Base-by-base conservation (phyloP, 768 basidiomycete species). In the Tricholoma terreum region DNA sequence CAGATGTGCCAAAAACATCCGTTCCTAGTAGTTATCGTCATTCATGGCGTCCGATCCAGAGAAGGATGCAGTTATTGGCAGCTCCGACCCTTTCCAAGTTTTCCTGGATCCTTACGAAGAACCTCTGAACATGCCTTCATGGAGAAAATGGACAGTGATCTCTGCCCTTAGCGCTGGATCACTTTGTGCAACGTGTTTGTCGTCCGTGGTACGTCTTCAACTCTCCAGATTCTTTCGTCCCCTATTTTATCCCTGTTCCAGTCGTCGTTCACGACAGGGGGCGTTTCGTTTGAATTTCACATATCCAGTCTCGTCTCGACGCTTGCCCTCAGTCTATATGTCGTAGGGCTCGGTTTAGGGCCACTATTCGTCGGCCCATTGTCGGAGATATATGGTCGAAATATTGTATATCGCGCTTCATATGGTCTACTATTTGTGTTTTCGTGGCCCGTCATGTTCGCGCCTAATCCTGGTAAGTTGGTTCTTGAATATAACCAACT, bases 381-480 rank as follows among this genome's bases (percentile, higher is more conserved):
- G 14, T 67, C 74, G 14, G 82, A 87, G 61, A 77, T 89, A n/a
- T 82, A 84, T 63, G 89, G 91, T 1, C 75, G 86, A 43, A 84
- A 82, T 55, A 67, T 77, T 43, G 79, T 90, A 14, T 90, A 92
- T 65, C 75, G 77, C 14, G 61, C 77, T 2, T 86, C 87, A 0
- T 91, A 86, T 59, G 59, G 72, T 0, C 60, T 83, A 4, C 85
- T 89, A 67, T 83, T 89, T 63, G 65, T 80, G 1, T 79, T 87
- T 54, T 83, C 84, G 19, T 87, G 86, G 65, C 86, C 88, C 0
- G 84, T 89, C 6, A 87, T 88, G 1, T 92, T 93, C 58, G 80
- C 88, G 1, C 85, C 84, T 2, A 77, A 89, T 62, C 77, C 84
- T 22, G 78, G 86, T 86, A 53, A 49, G 80, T 71, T 30, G 21